Evolutionary conservation across 2,329 filamentous ascomycete species (phyloP).

Genomic region (Penicillium sp.): DNA sequence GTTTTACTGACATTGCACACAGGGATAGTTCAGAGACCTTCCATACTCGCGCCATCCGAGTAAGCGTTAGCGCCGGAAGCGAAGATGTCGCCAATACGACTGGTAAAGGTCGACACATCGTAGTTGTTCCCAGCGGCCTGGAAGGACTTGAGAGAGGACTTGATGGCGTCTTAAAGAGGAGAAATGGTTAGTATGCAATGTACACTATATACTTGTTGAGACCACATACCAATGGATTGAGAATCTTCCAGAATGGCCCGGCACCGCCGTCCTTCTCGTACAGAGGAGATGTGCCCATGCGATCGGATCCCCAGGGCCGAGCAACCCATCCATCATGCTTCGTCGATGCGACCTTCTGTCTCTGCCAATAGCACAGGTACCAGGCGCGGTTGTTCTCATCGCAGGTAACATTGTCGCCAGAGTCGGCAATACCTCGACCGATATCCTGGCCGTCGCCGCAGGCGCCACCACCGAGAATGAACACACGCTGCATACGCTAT

Average conservation of each 20-base stretch:
- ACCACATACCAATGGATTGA: not conserved
- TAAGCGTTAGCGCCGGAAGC: not conserved
- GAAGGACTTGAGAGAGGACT: not conserved
- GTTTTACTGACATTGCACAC: not conserved
- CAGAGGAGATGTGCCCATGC: not conserved
- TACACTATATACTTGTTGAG: not conserved
- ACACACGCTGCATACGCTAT: not conserved
- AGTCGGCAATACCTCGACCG: not conserved
- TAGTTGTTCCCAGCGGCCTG: not conserved
- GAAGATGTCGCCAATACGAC: not conserved
- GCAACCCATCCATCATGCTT: not conserved
- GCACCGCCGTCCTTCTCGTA: not conserved
- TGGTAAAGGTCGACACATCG: not conserved
- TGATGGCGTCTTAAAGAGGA: not conserved
- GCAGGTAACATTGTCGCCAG: not conserved
- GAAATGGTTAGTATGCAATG: not conserved
- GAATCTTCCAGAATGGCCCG: not conserved
- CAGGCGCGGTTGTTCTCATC: not conserved
- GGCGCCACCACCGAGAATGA: not conserved
- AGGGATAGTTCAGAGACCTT: not conserved
- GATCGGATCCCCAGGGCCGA: not conserved
- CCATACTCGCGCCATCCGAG: not conserved
- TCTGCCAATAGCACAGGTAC: not conserved
- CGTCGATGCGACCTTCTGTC: no score
- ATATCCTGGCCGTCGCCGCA: not conserved